phyloP scores from a whole-genome alignment of 169 alveolate genomes.

The Toxoplasma gondii region DNA sequence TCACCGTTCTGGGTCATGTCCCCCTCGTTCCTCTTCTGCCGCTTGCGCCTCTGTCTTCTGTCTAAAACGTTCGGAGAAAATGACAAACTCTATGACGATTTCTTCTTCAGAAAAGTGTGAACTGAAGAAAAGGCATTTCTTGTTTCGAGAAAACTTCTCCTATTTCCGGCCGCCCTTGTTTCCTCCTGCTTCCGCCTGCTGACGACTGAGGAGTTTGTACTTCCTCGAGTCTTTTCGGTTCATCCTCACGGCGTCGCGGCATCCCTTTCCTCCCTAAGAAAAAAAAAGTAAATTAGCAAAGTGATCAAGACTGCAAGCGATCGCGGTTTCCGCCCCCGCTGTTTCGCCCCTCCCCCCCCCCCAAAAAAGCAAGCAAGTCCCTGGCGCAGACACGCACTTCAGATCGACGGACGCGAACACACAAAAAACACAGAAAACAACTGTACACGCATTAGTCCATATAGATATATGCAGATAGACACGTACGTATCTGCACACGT shows the following conservation, averaged over 20 bases:
- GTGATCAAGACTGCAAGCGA: not conserved
- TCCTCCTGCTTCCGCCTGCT: not conserved
- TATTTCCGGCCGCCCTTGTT: not conserved
- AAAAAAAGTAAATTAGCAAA: not conserved
- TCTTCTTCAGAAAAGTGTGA: too few species aligned
- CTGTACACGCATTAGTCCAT: too few species aligned
- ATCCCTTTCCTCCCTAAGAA: conserved; percentile 71
- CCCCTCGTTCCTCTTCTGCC: too few species aligned
- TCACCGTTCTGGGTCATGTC: too few species aligned
- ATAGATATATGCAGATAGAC: not conserved
- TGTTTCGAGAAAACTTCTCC: not conserved
- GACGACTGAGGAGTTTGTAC: conserved; percentile 48
- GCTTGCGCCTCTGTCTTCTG: too few species aligned
- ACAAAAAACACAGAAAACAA: too few species aligned
- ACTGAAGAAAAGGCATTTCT: too few species aligned
- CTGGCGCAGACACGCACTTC: not conserved
- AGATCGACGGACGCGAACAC: too few species aligned
- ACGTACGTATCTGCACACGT: not conserved
- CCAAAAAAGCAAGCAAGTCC: not conserved
- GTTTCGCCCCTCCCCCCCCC: not conserved
- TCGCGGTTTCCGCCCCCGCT: not conserved
- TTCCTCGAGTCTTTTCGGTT: conserved; percentile 64
- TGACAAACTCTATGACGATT: too few species aligned
- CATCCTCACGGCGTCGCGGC: conserved; percentile 68
- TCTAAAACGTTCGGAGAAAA: too few species aligned